A percentile compares a stretch with the other conserved stretches of the same genome.
Conservation (phyloP, 148 eudicot genomes). For the Persicaria maculosa region DNA sequence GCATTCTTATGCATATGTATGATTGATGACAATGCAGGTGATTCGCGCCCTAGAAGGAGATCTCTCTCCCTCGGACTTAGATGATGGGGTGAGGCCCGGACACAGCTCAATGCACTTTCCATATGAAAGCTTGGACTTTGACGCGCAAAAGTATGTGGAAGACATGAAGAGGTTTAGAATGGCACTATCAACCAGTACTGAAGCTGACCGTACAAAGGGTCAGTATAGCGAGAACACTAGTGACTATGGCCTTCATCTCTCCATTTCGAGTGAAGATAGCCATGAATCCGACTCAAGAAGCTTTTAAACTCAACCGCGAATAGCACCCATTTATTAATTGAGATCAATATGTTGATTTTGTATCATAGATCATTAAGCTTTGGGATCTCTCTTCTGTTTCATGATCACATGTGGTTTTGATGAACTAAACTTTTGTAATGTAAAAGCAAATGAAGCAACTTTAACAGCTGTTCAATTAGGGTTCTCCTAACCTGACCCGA, state of each 20-base stretch:
- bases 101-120: constrained; percentile 29
- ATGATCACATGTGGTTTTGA: constrained; percentile 1
- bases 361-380: neutral
- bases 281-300: constrained; percentile 14
- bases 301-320: neutral
- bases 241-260: constrained; percentile 36
- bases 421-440: neutral
- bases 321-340: neutral
- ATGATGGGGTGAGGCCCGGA: constrained; percentile 35
- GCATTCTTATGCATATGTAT: neutral
- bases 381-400: neutral
- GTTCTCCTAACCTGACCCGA: too few species aligned
- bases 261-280: constrained; percentile 29
- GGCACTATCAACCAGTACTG: constrained; percentile 19
- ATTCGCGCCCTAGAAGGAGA: constrained; percentile 39
- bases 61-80: constrained; percentile 30
- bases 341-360: neutral
- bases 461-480: too few species aligned
- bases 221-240: constrained; percentile 32
- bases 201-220: neutral
- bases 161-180: constrained; percentile 22
- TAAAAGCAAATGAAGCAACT: neutral
- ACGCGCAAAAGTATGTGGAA: constrained; percentile 25
- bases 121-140: constrained; percentile 32
- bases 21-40: constrained; percentile 26